These are phyloP conservation scores for Alternaria atra DNA, from an alignment of 2,329 filamentous ascomycete genomes.

Conservation along the genomic window DNA sequence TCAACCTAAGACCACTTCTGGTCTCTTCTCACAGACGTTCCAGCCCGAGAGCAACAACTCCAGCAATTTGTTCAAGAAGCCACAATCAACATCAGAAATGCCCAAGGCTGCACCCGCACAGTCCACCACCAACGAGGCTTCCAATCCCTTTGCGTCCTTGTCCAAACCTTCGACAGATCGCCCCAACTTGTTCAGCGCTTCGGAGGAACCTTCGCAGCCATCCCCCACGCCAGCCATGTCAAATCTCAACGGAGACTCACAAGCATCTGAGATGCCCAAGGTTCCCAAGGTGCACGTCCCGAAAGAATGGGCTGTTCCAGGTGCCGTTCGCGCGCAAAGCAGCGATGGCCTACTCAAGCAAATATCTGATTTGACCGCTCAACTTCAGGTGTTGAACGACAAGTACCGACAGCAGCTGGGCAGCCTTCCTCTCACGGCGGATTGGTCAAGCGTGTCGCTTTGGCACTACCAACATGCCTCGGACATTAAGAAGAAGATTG, in stretches of 20 bases:
- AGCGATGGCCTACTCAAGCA: conserved; percentile 24
- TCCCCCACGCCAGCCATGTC: conserved; percentile 23
- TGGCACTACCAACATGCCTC: conserved; percentile 43
- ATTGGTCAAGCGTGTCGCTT: conserved; percentile 42
- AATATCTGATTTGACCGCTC: conserved; percentile 28
- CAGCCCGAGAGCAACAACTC: conserved; percentile 22
- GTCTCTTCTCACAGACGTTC: conserved; percentile 30
- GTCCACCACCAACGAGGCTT: conserved; percentile 13
- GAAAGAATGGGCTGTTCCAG: conserved; percentile 33
- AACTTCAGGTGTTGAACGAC: conserved; percentile 41
- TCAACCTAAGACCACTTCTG: conserved; percentile 32
- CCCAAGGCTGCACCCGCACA: conserved; percentile 18
- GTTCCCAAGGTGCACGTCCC: conserved; percentile 39
- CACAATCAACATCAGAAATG: conserved; percentile 14
- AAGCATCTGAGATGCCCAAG: conserved; percentile 27
- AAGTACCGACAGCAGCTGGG: conserved; percentile 38
- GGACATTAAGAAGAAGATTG: conserved; percentile 42
- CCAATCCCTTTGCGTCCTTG: conserved; percentile 29
- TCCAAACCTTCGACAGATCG: conserved; percentile 21
- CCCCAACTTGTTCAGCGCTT: conserved; percentile 25
- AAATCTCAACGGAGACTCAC: conserved; percentile 19
- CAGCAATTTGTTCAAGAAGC: conserved; percentile 22
- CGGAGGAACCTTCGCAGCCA: conserved; percentile 23
- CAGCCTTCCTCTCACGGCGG: conserved; percentile 32
- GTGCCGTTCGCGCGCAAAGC: conserved; percentile 12